Percentiles rank a stretch among this genome's conserved stretches.
Evolutionary conservation across 345 rosid genomes (phyloP).

Genomic region (Carallia pectinifolia): DNA sequence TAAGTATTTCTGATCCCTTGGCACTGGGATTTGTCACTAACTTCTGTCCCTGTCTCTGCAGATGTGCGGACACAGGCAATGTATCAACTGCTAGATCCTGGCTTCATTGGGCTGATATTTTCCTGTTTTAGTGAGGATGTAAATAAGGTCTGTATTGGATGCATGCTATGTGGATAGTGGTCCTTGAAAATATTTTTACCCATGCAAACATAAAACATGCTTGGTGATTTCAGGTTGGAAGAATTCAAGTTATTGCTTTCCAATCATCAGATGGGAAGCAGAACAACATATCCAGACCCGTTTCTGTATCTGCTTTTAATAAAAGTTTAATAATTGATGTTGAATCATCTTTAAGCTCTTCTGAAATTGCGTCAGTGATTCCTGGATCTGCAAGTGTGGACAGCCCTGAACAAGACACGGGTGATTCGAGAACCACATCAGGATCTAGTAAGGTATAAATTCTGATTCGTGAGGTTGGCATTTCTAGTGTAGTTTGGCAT

Average conservation of each 20-base stretch:
- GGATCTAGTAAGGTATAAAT: constrained; percentile 52
- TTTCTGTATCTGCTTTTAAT: constrained; percentile 48
- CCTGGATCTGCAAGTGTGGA: constrained; percentile 47
- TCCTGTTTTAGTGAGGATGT: constrained; percentile 93
- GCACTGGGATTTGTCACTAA: constrained; percentile 11
- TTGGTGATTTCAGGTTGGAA: constrained; percentile 65
- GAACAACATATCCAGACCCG: constrained; percentile 41
- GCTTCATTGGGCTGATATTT: constrained; percentile 90
- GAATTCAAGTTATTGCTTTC: constrained; percentile 97
- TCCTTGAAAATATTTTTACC: constrained; percentile 9
- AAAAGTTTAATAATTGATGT: constrained; percentile 59
- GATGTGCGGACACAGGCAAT: constrained; percentile 98
- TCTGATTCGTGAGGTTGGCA: constrained; percentile 4
- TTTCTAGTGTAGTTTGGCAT: background rate
- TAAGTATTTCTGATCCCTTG: background rate
- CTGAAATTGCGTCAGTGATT: constrained; percentile 42
- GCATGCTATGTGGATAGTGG: constrained; percentile 5
- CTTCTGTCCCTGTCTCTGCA: constrained; percentile 36
- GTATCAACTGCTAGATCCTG: constrained; percentile 97
- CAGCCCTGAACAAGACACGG: constrained; percentile 61
- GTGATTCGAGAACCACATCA: constrained; percentile 52
- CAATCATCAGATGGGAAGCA: constrained; percentile 93
- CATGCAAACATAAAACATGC: constrained; percentile 12
- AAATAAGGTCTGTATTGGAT: constrained; percentile 56
- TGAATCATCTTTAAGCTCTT: constrained; percentile 77